A percentile compares a stretch with the other conserved stretches of the same genome.
These are phyloP conservation scores for Penicillium sp. DNA, from an alignment of 2,329 filamentous ascomycete species.

Conservation along the genomic window DNA sequence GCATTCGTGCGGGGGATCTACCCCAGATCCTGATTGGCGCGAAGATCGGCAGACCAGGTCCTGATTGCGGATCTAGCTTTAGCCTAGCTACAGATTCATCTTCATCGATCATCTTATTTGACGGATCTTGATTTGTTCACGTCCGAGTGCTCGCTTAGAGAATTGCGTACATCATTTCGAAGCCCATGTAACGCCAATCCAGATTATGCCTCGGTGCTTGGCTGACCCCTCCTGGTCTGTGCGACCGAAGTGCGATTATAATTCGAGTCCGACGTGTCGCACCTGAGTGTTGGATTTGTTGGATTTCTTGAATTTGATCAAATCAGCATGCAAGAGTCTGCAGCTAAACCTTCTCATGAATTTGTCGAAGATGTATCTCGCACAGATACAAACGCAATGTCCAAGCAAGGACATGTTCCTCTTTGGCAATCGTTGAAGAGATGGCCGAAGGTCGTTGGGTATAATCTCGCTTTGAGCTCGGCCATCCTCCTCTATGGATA, in stretches of 20 bases:
- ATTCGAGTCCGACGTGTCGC: not conserved
- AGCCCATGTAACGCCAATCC: conserved; percentile 5
- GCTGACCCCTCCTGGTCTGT: conserved; percentile 5
- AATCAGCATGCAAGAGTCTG: conserved; percentile 1
- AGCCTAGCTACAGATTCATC: not conserved
- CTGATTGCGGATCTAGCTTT: not conserved
- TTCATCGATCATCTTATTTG: not conserved
- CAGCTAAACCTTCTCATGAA: not conserved
- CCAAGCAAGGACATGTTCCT: conserved; percentile 8
- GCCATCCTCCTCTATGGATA: conserved; percentile 33
- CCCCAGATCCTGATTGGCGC: conserved; percentile 6
- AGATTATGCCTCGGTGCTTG: conserved; percentile 4
- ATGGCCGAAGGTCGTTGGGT: conserved; percentile 20
- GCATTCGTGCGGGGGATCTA: conserved; percentile 9
- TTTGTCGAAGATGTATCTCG: conserved; percentile 10
- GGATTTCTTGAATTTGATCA: not conserved
- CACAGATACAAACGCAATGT: not conserved
- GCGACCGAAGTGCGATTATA: not conserved
- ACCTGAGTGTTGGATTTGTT: not conserved
- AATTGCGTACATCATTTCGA: conserved; percentile 1
- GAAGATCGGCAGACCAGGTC: conserved; percentile 3
- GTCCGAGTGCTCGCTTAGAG: conserved; percentile 11
- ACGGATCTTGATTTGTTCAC: not conserved
- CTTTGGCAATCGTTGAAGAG: conserved; percentile 21
- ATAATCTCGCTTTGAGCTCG: conserved; percentile 24